phyloP scores from a whole-genome alignment of 306 rosid genomes.

The Spatholobus suberectus region DNA sequence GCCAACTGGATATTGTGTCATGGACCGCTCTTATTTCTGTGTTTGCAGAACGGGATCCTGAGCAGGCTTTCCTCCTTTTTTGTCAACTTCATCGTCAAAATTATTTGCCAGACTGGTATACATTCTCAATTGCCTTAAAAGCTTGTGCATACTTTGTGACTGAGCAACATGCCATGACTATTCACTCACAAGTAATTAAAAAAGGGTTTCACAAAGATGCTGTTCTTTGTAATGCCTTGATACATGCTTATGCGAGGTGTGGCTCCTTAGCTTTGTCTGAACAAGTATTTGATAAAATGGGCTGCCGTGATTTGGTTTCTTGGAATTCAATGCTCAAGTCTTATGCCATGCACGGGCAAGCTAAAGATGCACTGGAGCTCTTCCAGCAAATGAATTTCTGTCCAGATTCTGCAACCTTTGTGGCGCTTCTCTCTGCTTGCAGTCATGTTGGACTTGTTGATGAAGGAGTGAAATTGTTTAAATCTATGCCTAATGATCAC shows the following conservation, averaged over 20 bases:
- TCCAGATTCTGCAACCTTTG: slow-evolving; percentile 84
- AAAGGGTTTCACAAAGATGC: slow-evolving; percentile 67
- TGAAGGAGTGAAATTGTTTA: slow-evolving; percentile 67
- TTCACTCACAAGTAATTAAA: slow-evolving; percentile 79
- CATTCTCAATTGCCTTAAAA: slow-evolving; percentile 79
- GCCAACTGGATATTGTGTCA: slow-evolving; percentile 66
- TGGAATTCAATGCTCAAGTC: slow-evolving; percentile 94
- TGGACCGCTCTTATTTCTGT: slow-evolving; percentile 87
- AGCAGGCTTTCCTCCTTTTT: slow-evolving; percentile 70
- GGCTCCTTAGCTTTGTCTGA: slow-evolving; percentile 73
- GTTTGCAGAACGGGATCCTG: slow-evolving; percentile 74
- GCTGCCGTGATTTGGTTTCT: slow-evolving; percentile 67
- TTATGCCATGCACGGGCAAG: slow-evolving; percentile 81
- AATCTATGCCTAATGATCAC: slow-evolving; percentile 54
- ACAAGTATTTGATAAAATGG: slow-evolving; percentile 65
- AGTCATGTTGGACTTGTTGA: slow-evolving; percentile 85
- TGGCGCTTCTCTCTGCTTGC: slow-evolving; percentile 86
- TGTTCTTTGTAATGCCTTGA: slow-evolving; percentile 73
- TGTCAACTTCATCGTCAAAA: slow-evolving; percentile 59
- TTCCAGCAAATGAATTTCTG: slow-evolving; percentile 56
- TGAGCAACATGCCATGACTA: slow-evolving; percentile 57
- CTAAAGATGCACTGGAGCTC: slow-evolving; percentile 68
- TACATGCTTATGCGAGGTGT: slow-evolving; percentile 88
- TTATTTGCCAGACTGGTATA: slow-evolving; percentile 70
- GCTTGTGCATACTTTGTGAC: slow-evolving; percentile 79